phyloP scores from a whole-genome alignment of 2,329 filamentous ascomycete species.

The Beauveria sp. region DNA sequence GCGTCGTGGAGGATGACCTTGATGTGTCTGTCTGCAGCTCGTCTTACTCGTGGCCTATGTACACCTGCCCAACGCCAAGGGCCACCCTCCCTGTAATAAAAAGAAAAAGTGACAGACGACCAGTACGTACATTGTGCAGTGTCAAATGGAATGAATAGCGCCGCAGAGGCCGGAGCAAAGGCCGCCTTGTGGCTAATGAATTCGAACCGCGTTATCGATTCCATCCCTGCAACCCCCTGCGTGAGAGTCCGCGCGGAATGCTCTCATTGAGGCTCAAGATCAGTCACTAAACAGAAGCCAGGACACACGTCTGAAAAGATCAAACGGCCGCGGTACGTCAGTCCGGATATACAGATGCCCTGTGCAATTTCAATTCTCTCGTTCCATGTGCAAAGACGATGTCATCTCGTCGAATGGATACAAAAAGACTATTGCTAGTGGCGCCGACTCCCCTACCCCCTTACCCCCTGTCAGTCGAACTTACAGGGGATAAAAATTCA shows the following conservation, averaged over 20 bases:
- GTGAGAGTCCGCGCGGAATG: not conserved
- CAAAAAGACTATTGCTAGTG: not conserved
- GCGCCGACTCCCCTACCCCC: not conserved
- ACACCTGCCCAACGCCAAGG: not conserved
- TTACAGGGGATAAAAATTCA: slow-evolving; percentile 2
- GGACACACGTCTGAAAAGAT: not conserved
- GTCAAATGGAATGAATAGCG: not conserved
- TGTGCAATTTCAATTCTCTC: not conserved
- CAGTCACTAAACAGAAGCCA: too few species aligned
- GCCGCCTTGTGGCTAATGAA: not conserved
- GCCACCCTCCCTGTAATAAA: not conserved
- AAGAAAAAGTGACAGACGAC: not conserved
- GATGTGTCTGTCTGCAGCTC: not conserved
- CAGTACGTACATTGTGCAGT: not conserved
- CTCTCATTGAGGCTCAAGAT: too few species aligned
- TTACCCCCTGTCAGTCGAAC: not conserved
- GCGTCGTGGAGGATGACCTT: not conserved
- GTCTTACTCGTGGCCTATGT: slow-evolving; percentile 1
- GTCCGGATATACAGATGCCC: not conserved
- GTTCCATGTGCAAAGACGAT: not conserved
- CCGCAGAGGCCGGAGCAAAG: slow-evolving; percentile 1
- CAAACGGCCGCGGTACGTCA: not conserved
- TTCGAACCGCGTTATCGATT: not conserved
- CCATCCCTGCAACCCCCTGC: not conserved
- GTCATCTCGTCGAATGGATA: slow-evolving; percentile 2